Base-by-base conservation (phyloP, 768 basidiomycete species). In the Leccinum disarticulatum region DNA sequence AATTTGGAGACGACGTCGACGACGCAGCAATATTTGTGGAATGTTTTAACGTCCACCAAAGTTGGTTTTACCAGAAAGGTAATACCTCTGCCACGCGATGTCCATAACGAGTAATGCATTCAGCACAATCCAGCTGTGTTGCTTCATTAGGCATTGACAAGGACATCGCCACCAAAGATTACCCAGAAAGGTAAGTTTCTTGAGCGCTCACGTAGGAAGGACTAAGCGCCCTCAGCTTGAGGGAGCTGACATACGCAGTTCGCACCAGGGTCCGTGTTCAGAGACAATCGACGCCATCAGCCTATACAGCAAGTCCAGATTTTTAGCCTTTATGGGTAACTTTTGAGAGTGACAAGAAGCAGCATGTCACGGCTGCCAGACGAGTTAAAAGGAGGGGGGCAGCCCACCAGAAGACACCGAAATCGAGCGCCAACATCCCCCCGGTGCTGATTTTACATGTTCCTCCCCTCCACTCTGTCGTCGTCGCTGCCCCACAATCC, bases 161-260 rank as follows among this genome's bases (percentile, higher is more conserved):
- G 19, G 4, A 63, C 68, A 68, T 56, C 47, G 67, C 73, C 67
- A 65, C 62, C 19, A 0, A 52, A 46, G 66, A 43, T 71, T 74
- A 51, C 72, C 63, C 28, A 65, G 43, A 48, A 6, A 50, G 71
- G 72, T 48, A 73, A 54, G 36, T 63, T 61, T 55, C 31, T 4
- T 1, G 22, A 27, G 38, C 54, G 25, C 57, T 41, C 57, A 64
- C 51, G 28, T 51, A 14, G 17, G 4, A 25, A 38, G 6, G 4
- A 43, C 1, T 11, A 57, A 51, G 56, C 57, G 52, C 48, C 36
- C 25, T 49, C 62, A 55, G 63, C 64, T 22, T 54, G 62, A 63
- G 61, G 52, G 61, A 50, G 69, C 71, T 74, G 68, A 72, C 73
- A 59, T 59, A 73, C 30, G 13, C 62, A 58, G 30, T 73, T 73